A percentile compares a stretch with the other conserved stretches of the same genome.
phyloP scores from a whole-genome alignment of 2,329 filamentous ascomycete species.

The Aspergillus sp. region DNA sequence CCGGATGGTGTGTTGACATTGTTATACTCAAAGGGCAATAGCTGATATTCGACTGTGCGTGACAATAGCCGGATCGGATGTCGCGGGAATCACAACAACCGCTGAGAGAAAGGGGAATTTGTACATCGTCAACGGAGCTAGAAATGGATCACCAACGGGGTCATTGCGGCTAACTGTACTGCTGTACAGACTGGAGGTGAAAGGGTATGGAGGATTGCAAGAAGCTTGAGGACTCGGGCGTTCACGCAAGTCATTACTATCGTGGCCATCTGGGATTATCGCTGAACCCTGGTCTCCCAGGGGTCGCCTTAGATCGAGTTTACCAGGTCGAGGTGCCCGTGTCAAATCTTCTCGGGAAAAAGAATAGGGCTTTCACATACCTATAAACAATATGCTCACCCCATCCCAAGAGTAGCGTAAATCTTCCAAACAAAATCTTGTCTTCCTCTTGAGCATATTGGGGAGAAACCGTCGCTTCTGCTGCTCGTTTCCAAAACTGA shows the following conservation, averaged over 20 bases:
- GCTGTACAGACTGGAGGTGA: constrained; percentile 52
- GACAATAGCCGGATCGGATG: constrained; percentile 45
- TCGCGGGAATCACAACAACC: constrained; percentile 51
- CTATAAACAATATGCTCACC: constrained; percentile 50
- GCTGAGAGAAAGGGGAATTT: constrained; percentile 40
- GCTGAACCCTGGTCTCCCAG: constrained; percentile 25
- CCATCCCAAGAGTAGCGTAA: neutral
- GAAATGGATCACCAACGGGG: constrained; percentile 56
- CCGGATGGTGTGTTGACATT: too few species aligned
- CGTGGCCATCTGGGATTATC: neutral
- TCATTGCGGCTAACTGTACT: constrained; percentile 50
- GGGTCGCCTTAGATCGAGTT: constrained; percentile 63
- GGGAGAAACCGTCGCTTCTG: constrained; percentile 45
- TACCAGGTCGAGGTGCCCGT: constrained; percentile 72
- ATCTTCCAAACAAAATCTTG: constrained; percentile 51
- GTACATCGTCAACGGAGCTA: constrained; percentile 54
- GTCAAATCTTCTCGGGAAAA: constrained; percentile 63
- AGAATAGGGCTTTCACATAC: constrained; percentile 75
- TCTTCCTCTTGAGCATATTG: constrained; percentile 48
- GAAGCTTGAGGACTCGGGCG: constrained; percentile 51
- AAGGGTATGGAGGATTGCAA: constrained; percentile 46
- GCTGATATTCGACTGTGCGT: too few species aligned
- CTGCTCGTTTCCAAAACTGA: constrained; percentile 22
- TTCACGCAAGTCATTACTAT: constrained; percentile 46
- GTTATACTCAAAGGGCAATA: too few species aligned